Percentiles rank a stretch among this genome's conserved stretches.
Conservation (phyloP, 345 rosid species). For the Litchi chinensis region DNA sequence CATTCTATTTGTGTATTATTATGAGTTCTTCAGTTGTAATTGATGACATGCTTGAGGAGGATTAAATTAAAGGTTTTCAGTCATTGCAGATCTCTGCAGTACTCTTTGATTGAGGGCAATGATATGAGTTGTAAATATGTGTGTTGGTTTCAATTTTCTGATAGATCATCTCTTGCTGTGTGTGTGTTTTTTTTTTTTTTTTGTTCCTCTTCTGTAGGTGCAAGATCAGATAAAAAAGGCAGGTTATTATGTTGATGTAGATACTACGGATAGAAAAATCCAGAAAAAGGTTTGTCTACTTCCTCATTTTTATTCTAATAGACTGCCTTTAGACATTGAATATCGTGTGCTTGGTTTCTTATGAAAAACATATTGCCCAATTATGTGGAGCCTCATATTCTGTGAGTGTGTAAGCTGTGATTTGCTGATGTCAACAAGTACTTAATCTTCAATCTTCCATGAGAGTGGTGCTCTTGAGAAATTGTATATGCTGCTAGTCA, state of each 20-base stretch:
- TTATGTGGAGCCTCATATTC: not conserved
- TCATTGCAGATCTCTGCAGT: not conserved
- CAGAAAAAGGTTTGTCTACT: slow-evolving; percentile 71
- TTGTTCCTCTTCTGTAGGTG: slow-evolving; percentile 51
- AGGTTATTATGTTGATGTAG: slow-evolving; percentile 81
- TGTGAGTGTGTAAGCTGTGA: not conserved
- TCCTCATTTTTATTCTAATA: not conserved
- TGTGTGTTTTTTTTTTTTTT: not conserved
- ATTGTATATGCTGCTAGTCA: not conserved
- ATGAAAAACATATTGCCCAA: not conserved
- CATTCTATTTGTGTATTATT: not conserved
- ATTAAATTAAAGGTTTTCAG: not conserved
- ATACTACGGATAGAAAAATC: slow-evolving; percentile 78
- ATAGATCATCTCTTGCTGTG: slow-evolving; percentile 12
- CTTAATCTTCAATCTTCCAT: not conserved
- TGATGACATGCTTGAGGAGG: not conserved
- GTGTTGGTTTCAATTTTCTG: not conserved
- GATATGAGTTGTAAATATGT: not conserved
- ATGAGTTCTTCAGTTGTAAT: not conserved
- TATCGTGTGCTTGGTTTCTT: slow-evolving; percentile 2
- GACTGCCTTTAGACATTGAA: not conserved
- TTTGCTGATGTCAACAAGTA: slow-evolving; percentile 6
- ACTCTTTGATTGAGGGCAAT: not conserved
- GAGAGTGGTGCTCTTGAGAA: not conserved
- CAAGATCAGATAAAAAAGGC: slow-evolving; percentile 61